Evolutionary conservation across 352 stramenopile genomes (phyloP), one percentile per base, ranked within the genome.

Genomic region (Pseudoperonospora humuli): DNA sequence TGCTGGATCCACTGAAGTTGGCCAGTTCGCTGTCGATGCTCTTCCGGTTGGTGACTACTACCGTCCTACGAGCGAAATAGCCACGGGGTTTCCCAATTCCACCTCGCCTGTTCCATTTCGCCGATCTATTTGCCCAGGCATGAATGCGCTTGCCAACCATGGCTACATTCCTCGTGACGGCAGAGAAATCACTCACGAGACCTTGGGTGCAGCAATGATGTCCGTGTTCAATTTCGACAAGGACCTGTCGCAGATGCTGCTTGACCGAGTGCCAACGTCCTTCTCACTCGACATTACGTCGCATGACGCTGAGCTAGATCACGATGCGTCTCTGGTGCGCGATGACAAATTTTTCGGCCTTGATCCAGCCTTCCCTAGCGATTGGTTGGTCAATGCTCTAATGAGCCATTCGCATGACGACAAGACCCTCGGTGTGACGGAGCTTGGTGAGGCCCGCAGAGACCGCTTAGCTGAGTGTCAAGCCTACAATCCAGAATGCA

Each of bases 281-380:
- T 61, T 68, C 31, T 54, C 54, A 6, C 54, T 64, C 25, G 57
- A 64, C 41, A 51, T 54, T 33, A 50, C 64, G 17, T 55, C 25
- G 6, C 44, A 35, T 0, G 69, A 84, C 61, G 67, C 75, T 45
- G 40, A 57, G 9, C 41, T 69, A 26, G 71, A 84, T 39, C 66
- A 84, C 47, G 71, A 84, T 40, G 61, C 63, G 42, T 64, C 55
- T 3, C 43, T 64, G 19, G 56, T 57, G 15, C 56, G 56, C 45
- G 39, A 45, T 10, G 56, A 65, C 14, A 50, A 36, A 11, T 65
- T 57, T 27, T 65, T 54, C 7, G 50, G 56, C 6, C 43, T 37
- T 0, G 50, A 65, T 42, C 56, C 56, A 29, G 45, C 57, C 13
- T 50, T 49, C 31, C 24, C 39, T 5, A 57, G 61, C 35, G 34